Percentiles rank a stretch among this genome's conserved stretches.
Evolutionary conservation across 179 eudicot genomes (phyloP).

Genomic region (Amaranthus tricolor): DNA sequence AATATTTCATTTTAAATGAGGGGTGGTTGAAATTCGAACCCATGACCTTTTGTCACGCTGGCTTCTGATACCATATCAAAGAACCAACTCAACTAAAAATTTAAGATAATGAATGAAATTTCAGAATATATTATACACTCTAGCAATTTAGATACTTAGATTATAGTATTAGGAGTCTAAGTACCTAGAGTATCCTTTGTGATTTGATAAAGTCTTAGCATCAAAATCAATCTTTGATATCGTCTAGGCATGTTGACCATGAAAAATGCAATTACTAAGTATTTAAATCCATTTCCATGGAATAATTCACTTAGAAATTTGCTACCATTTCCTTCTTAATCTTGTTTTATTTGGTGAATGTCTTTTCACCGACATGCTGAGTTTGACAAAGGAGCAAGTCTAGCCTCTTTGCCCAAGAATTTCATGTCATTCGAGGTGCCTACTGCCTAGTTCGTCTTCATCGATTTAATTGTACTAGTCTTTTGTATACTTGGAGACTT

Average conservation of each 20-base stretch:
- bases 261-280: background rate
- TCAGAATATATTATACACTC: too few relatives aligned
- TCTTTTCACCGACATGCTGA: constrained; percentile 14
- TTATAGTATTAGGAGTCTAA: background rate
- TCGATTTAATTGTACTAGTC: too few relatives aligned
- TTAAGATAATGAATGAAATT: too few relatives aligned
- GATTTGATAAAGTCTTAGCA: background rate
- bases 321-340: background rate
- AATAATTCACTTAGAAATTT: background rate
- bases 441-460: background rate
- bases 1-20: too few relatives aligned
- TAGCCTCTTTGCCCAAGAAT: background rate
- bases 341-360: constrained; percentile 4
- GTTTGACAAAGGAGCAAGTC: too few relatives aligned
- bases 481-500: too few relatives aligned
- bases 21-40: too few relatives aligned
- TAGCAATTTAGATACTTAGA: too few relatives aligned
- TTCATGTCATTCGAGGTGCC: background rate
- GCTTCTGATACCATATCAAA: too few relatives aligned
- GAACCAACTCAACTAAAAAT: too few relatives aligned
- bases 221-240: background rate
- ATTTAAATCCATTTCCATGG: background rate
- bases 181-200: background rate
- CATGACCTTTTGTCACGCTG: too few relatives aligned
- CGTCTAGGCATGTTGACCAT: background rate